Percentiles rank a stretch among this genome's conserved stretches.
These are phyloP conservation scores for Metarhizium brunneum DNA, from an alignment of 2,329 filamentous ascomycete genomes.

Conservation along the genomic window DNA sequence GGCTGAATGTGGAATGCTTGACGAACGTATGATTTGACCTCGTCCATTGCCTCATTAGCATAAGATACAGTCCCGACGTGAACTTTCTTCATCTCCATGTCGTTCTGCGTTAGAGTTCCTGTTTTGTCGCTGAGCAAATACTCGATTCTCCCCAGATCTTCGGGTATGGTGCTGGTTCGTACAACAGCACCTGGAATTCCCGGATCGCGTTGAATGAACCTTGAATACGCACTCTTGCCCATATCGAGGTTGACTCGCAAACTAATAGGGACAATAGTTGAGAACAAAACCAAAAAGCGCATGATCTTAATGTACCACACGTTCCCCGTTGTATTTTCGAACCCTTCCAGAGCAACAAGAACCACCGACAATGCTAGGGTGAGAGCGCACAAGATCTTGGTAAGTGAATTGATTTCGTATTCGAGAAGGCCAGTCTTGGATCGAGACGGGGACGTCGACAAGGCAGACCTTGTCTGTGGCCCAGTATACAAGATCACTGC, in stretches of 20 bases:
- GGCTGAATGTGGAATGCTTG: slow-evolving; percentile 63
- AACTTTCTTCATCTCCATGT: slow-evolving; percentile 98
- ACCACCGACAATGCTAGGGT: slow-evolving; percentile 80
- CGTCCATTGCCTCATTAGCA: slow-evolving; percentile 97
- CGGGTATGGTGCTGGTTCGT: slow-evolving; percentile 92
- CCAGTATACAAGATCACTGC: slow-evolving; percentile 93
- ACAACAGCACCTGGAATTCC: slow-evolving; percentile 90
- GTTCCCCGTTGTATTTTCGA: slow-evolving; percentile 55
- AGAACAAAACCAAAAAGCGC: slow-evolving; percentile 96
- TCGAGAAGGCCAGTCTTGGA: slow-evolving; percentile 92
- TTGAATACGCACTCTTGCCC: slow-evolving; percentile 93
- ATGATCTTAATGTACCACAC: slow-evolving; percentile 95
- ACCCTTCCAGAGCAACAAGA: slow-evolving; percentile 79
- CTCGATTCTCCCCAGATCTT: slow-evolving; percentile 90
- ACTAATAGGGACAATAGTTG: slow-evolving; percentile 97
- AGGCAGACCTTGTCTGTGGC: slow-evolving; percentile 81
- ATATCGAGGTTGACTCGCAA: slow-evolving; percentile 93
- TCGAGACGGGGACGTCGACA: slow-evolving; percentile 84
- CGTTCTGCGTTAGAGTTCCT: slow-evolving; percentile 94
- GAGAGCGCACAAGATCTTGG: slow-evolving; percentile 87
- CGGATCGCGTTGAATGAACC: slow-evolving; percentile 85
- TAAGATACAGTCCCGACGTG: slow-evolving; percentile 98
- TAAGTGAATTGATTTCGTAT: slow-evolving; percentile 93
- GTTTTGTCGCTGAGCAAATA: slow-evolving; percentile 97
- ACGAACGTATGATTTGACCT: slow-evolving; percentile 76